Evolutionary conservation across 73 alveolate genomes (phyloP).

Genomic region (Blepharisma japonicum): DNA sequence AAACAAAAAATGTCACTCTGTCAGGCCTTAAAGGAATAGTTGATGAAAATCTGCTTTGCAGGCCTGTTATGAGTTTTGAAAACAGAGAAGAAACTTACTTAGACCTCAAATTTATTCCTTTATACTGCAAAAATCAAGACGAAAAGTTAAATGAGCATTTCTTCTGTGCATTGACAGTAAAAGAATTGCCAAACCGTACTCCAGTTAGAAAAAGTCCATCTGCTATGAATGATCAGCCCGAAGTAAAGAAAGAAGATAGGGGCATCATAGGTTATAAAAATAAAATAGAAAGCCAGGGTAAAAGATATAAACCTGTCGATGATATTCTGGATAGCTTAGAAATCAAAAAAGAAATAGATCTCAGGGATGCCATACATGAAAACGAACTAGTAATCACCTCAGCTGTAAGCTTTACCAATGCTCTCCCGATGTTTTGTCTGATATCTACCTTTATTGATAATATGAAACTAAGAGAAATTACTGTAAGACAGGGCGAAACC

Average conservation of each 20-base stretch:
- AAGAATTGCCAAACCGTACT: not conserved
- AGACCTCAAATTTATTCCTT: slow-evolving; percentile 14
- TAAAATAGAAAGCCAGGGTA: not conserved
- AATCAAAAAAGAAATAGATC: not conserved
- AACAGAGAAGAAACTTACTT: not conserved
- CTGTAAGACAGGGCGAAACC: slow-evolving; percentile 28
- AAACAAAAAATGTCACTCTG: not conserved
- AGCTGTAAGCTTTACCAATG: slow-evolving; percentile 25
- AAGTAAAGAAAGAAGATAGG: not conserved
- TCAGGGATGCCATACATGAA: not conserved
- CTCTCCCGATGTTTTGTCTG: not conserved
- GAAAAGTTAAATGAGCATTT: not conserved
- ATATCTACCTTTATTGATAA: not conserved
- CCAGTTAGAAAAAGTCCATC: not conserved
- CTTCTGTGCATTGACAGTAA: slow-evolving; percentile 13
- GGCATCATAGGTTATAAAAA: slow-evolving; percentile 1
- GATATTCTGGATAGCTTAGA: not conserved
- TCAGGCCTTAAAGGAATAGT: slow-evolving; percentile 9
- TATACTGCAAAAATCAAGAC: not conserved
- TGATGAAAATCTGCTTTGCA: not conserved
- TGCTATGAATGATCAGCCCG: not conserved
- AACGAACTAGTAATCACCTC: not conserved
- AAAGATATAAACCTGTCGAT: not conserved
- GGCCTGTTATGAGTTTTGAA: not conserved
- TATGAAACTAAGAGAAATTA: not conserved